Evolutionary conservation across 1,139 yeast genomes (phyloP), one percentile per base, ranked within the genome.

Genomic region (Meyerozyma guilliermondii): DNA sequence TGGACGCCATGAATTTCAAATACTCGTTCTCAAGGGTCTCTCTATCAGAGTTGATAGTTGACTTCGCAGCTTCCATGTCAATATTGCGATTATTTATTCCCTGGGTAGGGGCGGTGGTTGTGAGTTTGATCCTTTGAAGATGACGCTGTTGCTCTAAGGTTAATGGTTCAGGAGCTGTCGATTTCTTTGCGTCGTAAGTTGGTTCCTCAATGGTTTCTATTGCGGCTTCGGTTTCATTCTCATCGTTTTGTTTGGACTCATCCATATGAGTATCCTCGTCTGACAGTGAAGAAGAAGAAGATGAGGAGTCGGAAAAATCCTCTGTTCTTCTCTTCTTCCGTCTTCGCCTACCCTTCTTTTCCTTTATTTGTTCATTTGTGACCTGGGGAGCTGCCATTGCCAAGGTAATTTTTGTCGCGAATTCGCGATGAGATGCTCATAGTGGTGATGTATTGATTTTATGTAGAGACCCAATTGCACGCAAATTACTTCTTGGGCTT

Each of bases 301-400:
- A 70, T 28, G 78, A 79, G 37, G 66, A 67, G 5, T 71, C 65
- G 0, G 76, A 70, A 37, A 68, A 67, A 46, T 70, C 81, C 43
- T 82, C 87, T 0, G 91, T 83, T 80, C 91, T 83, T 78, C 89
- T 81, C 78, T 82, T 83, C 74, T 83, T 83, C 58, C 83, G 70
- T 50, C 85, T 76, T 57, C 76, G 64, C 43, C 74, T 65, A 46
- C 56, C 51, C 18, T 39, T 42, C 41, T 54, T 52, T 7, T 33
- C 36, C 14, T 7, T 16, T 33, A 33, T 33, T 13, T 33, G 36
- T 20, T 33, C 36, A 20, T 33, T 33, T 10, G 24, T 11, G 16
- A 33, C 24, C 36, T 33, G 36, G 17, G 23, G 36, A 17, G 36
- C 36, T 16, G 24, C 36, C 36, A 33, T 33, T 16, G n/a, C 24